These are phyloP conservation scores for Silene uniflora DNA, from an alignment of 148 eudicot species.

Conservation along the genomic window DNA sequence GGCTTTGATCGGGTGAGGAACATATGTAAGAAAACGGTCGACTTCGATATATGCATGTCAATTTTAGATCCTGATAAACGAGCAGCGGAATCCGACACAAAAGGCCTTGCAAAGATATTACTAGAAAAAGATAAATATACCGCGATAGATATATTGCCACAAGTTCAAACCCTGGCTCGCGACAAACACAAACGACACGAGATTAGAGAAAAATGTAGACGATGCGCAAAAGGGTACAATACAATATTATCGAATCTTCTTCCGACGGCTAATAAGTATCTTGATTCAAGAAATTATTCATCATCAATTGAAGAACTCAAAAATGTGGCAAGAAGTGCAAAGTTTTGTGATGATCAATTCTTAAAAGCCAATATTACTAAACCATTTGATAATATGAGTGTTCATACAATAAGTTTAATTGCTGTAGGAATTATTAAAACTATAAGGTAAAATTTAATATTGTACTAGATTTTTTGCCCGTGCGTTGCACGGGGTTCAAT, in stretches of 20 bases:
- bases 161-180: neutral
- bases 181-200: neutral
- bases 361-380: neutral
- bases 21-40: neutral
- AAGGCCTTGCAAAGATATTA: conserved; percentile 3
- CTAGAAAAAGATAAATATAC: neutral
- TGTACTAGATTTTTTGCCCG: too few relatives aligned
- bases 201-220: conserved; percentile 14
- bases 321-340: conserved; percentile 6
- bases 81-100: neutral
- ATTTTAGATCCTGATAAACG: conserved; percentile 7
- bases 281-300: neutral
- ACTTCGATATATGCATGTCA: conserved; percentile 20
- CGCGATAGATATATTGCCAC: conserved; percentile 1
- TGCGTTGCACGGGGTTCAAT: too few relatives aligned
- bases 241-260: conserved; percentile 1
- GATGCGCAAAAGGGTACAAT: conserved; percentile 10
- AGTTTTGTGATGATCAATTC: conserved; percentile 24
- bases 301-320: neutral
- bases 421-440: conserved; percentile 7
- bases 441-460: neutral
- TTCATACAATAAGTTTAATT: conserved; percentile 11
- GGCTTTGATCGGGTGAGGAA: neutral
- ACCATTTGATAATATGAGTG: conserved; percentile 18
- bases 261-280: neutral